Evolutionary conservation across 2,329 filamentous ascomycete genomes (phyloP).

Genomic region (Cladosporium sp.): DNA sequence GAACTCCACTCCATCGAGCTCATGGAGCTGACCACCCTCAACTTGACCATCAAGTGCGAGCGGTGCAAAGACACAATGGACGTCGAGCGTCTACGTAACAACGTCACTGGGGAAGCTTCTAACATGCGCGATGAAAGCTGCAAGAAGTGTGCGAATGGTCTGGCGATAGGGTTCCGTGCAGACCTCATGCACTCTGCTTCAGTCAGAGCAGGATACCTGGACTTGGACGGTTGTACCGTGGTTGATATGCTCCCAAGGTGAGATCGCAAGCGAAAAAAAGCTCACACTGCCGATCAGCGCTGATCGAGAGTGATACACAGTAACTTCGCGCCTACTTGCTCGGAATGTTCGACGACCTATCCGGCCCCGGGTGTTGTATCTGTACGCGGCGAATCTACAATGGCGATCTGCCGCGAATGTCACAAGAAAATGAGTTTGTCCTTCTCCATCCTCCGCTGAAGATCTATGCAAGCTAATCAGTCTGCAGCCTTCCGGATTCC

Average conservation of each 20-base stretch:
- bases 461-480: not conserved
- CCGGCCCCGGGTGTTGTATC: slow-evolving; percentile 59
- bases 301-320: slow-evolving; percentile 37
- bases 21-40: slow-evolving; percentile 60
- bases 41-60: slow-evolving; percentile 68
- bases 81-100: slow-evolving; percentile 58
- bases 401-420: slow-evolving; percentile 72
- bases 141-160: slow-evolving; percentile 48
- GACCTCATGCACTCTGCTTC: slow-evolving; percentile 69
- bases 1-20: slow-evolving; percentile 74
- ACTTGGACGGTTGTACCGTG: slow-evolving; percentile 67
- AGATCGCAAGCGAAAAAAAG: not conserved
- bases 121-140: slow-evolving; percentile 44
- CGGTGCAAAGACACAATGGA: slow-evolving; percentile 71
- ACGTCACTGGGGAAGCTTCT: slow-evolving; percentile 35
- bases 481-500: slow-evolving; percentile 61
- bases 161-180: slow-evolving; percentile 47
- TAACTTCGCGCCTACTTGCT: slow-evolving; percentile 72
- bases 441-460: not conserved
- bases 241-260: slow-evolving; percentile 69
- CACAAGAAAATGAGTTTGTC: slow-evolving; percentile 65
- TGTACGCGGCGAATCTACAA: slow-evolving; percentile 65
- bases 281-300: not conserved
- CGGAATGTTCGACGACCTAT: slow-evolving; percentile 64
- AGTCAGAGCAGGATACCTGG: slow-evolving; percentile 70